Base-by-base conservation (phyloP, 352 stramenopile genomes). In the Globisporangium parvum region DNA sequence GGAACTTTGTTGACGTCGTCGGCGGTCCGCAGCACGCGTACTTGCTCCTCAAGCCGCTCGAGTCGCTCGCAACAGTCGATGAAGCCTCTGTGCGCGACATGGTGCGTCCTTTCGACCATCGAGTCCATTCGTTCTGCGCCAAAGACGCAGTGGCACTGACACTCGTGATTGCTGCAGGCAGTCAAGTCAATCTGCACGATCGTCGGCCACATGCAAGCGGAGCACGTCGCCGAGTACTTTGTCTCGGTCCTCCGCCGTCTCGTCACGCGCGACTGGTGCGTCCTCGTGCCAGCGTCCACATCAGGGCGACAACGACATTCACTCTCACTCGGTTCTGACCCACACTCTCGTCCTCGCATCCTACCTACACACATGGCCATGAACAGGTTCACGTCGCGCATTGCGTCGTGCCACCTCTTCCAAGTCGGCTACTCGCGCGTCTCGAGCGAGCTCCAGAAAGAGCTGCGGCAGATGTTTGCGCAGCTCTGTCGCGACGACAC, bases 191-290 rank as follows among this genome's bases (percentile, higher is more conserved):
- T 98, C 47, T 88, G 87, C 59, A 80, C 70, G 24, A 82, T 99
- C 48, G 79, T 95, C 9, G 70, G 92, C 35, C 70, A 73, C 37
- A 91, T 99, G 73, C 74, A 86, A 15, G 52, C 83, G 1, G 80
- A 89, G 20, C 81, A 96, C 44, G 85, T 99, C 31, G 67, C 75
- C 6, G 70, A 90, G 47, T 74, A 98, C 66, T 98, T 98, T 69
- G 77, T 98, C 11, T 77, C 89, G 0, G 95, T 99, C 61, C 65
- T 99, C 44, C 73, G 76, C 0, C 81, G 96, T 28, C 75, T 99
- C 12, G 90, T 97, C 18, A 96, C 75, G 2, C 95, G 96, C 52
- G 97, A 99, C 72, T 99, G 88, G 90, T 98, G 96, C 67, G 97
- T 91, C n/a, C 65, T 80, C 31, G 28, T 23, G n/a, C n/a, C n/a